phyloP scores from a whole-genome alignment of 768 basidiomycete genomes.

The Auriscalpium orientale region DNA sequence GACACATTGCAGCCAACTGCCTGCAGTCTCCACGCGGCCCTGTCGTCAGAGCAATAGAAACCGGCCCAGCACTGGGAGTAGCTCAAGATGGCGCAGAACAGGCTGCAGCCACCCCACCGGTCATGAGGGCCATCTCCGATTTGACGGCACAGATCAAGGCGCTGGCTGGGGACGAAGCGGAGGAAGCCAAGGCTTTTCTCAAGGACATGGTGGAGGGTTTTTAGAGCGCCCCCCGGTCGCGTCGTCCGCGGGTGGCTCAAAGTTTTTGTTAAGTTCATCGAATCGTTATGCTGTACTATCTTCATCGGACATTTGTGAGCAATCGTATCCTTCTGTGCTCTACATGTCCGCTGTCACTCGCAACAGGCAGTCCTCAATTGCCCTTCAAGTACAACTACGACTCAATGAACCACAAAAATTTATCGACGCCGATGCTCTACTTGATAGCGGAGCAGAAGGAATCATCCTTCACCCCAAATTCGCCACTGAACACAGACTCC shows the following conservation, averaged over 20 bases:
- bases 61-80: too few relatives aligned
- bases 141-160: not conserved
- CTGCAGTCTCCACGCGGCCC: not conserved
- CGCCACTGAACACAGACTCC: not conserved
- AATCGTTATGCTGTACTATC: not conserved
- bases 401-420: not conserved
- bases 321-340: not conserved
- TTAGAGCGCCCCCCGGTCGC: not conserved
- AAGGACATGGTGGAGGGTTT: not conserved
- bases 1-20: not conserved
- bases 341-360: not conserved
- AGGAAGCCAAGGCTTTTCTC: not conserved
- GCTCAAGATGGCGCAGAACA: not conserved
- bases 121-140: not conserved
- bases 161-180: not conserved
- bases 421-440: not conserved
- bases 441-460: too few relatives aligned
- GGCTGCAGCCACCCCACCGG: not conserved
- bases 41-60: not conserved
- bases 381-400: not conserved
- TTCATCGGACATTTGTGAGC: not conserved
- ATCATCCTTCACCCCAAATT: not conserved
- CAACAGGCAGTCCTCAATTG: not conserved
- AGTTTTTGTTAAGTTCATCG: not conserved
- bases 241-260: not conserved